Percentiles rank a stretch among this genome's conserved stretches.
These are phyloP conservation scores for Tetrahymena thermophila DNA, from an alignment of 73 alveolate genomes.

Conservation along the genomic window DNA sequence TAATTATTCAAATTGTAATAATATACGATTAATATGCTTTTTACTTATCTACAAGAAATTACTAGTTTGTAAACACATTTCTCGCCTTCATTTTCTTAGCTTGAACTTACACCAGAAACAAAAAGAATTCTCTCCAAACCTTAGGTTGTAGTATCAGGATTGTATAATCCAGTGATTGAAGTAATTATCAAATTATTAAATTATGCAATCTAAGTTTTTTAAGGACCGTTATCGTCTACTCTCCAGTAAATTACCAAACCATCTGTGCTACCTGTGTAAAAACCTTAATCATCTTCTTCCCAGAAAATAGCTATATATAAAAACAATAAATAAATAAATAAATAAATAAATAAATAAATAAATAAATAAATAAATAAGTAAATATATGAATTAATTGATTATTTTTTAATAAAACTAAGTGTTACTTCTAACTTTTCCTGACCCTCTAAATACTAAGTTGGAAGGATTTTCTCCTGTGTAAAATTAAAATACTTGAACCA, in stretches of 20 bases:
- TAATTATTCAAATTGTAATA: not conserved
- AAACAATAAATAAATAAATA: too few relatives aligned
- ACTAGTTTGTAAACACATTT: not conserved
- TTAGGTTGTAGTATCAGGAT: not conserved
- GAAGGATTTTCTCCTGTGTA: constrained; percentile 80
- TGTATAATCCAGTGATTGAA: not conserved
- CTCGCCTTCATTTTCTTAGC: not conserved
- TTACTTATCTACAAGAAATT: not conserved
- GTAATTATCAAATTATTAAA: not conserved
- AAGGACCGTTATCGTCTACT: constrained; percentile 56
- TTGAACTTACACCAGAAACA: not conserved
- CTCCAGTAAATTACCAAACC: constrained; percentile 80
- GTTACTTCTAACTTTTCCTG: constrained; percentile 34
- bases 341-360: too few relatives aligned
- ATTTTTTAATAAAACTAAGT: constrained; percentile 57
- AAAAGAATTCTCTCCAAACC: not conserved
- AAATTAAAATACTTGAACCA: constrained; percentile 76
- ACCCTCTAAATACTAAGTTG: constrained; percentile 34
- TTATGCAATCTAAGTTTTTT: constrained; percentile 7
- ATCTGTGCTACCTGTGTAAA: constrained; percentile 78
- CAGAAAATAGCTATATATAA: constrained; percentile 50
- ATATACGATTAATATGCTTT: too few relatives aligned
- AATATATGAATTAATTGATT: constrained; percentile 10
- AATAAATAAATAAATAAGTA: too few relatives aligned
- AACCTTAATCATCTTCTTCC: constrained; percentile 89